These are phyloP conservation scores for Pisolithus thermaeus DNA, from an alignment of 1,284 basidiomycete species.

Conservation along the genomic window DNA sequence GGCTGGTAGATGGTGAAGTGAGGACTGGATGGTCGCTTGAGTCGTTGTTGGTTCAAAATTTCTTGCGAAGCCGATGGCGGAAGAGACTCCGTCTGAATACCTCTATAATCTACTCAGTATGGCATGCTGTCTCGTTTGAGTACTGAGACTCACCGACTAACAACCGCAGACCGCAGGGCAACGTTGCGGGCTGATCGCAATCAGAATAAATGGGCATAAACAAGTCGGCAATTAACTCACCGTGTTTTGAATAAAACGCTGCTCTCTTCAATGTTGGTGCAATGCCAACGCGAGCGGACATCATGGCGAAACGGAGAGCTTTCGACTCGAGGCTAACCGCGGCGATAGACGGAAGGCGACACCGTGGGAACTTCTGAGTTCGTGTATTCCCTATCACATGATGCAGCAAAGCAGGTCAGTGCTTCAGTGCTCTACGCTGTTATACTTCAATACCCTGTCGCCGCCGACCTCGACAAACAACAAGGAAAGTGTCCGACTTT, in stretches of 20 bases:
- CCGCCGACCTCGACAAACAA: too few species aligned
- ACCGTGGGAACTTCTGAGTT: slow-evolving; percentile 17
- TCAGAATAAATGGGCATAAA: background rate
- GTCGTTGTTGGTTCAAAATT: slow-evolving; percentile 84
- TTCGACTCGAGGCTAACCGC: slow-evolving; percentile 3
- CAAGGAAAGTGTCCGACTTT: too few species aligned
- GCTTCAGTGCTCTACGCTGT: too few species aligned
- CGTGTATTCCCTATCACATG: too few species aligned
- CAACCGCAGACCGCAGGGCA: slow-evolving; percentile 35
- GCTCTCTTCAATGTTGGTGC: slow-evolving; percentile 48
- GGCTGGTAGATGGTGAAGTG: slow-evolving; percentile 82
- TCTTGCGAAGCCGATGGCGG: slow-evolving; percentile 53
- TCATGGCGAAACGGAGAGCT: slow-evolving; percentile 30
- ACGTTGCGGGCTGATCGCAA: slow-evolving; percentile 36
- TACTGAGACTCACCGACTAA: slow-evolving; percentile 40
- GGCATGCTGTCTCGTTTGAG: background rate
- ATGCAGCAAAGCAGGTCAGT: too few species aligned
- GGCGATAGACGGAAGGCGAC: slow-evolving; percentile 7
- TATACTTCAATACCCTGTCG: too few species aligned
- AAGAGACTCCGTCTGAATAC: slow-evolving; percentile 60
- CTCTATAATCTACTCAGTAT: slow-evolving; percentile 27
- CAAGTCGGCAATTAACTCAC: slow-evolving; percentile 30
- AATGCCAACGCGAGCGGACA: slow-evolving; percentile 49
- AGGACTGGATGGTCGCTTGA: slow-evolving; percentile 81
- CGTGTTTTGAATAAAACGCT: slow-evolving; percentile 41